Conservation (phyloP, 2,329 filamentous ascomycete species). For the Mycogone perniciosa region DNA sequence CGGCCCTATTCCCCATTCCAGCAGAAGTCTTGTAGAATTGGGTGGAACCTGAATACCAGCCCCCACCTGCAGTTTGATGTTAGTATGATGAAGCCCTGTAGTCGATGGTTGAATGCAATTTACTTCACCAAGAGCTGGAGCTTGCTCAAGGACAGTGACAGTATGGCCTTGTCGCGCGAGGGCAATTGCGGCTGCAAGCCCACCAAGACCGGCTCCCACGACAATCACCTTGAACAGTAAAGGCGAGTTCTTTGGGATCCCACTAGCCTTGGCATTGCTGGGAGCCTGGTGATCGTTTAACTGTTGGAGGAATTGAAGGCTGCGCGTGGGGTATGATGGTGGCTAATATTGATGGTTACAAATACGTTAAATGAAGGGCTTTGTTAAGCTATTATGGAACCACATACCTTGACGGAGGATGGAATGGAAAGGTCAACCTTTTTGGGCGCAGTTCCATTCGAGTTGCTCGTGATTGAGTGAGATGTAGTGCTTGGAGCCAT, state of each 20-base stretch:
- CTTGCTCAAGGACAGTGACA: slow-evolving; percentile 36
- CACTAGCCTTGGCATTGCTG: background rate
- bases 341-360: background rate
- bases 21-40: slow-evolving; percentile 25
- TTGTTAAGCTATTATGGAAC: background rate
- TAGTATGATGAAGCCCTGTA: background rate
- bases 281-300: background rate
- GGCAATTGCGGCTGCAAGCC: slow-evolving; percentile 34
- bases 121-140: slow-evolving; percentile 33
- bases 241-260: background rate
- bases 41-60: slow-evolving; percentile 29
- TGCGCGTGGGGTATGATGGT: slow-evolving; percentile 2
- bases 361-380: too few species aligned
- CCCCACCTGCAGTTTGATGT: slow-evolving; percentile 16
- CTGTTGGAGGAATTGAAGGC: slow-evolving; percentile 1
- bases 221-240: slow-evolving; percentile 16
- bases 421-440: background rate
- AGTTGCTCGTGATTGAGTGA: background rate
- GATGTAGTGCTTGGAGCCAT: slow-evolving; percentile 5
- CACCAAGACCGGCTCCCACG: slow-evolving; percentile 37
- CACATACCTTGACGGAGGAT: slow-evolving; percentile 1
- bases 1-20: slow-evolving; percentile 25
- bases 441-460: background rate
- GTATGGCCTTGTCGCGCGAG: slow-evolving; percentile 29
- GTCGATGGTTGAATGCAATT: background rate